These are phyloP conservation scores for Exophiala sp. DNA, from an alignment of 2,329 filamentous ascomycete species.

Conservation along the genomic window DNA sequence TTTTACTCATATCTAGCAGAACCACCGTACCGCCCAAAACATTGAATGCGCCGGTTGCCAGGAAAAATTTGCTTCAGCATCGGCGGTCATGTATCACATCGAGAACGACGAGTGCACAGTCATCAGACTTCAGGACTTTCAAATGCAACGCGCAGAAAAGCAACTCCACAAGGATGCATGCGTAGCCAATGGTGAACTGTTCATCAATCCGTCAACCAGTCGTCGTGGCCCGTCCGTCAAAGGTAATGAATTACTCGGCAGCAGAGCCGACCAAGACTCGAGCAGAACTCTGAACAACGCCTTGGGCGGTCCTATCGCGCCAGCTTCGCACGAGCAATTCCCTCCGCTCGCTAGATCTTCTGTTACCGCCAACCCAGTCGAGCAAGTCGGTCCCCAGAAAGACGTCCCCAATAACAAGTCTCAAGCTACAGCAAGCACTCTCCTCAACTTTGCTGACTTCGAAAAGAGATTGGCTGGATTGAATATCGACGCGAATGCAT, in stretches of 20 bases:
- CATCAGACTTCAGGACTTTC: constrained; percentile 42
- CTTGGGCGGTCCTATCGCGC: constrained; percentile 10
- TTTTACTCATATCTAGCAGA: constrained; percentile 7
- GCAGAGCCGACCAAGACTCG: neutral
- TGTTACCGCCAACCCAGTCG: neutral
- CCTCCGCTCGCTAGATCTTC: constrained; percentile 4
- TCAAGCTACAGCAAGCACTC: constrained; percentile 3
- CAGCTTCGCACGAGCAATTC: constrained; percentile 10
- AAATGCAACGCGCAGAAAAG: constrained; percentile 48
- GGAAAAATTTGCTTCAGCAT: constrained; percentile 44
- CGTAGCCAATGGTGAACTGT: constrained; percentile 7
- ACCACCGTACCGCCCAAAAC: constrained; percentile 44
- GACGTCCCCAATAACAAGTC: neutral
- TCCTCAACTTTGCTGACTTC: constrained; percentile 7
- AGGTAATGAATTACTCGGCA: constrained; percentile 3
- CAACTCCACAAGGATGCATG: constrained; percentile 39
- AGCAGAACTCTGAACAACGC: constrained; percentile 9
- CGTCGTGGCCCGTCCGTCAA: too few relatives aligned
- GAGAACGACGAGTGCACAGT: constrained; percentile 47
- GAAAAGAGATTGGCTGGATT: constrained; percentile 5
- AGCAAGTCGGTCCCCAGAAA: neutral
- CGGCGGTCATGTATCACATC: constrained; percentile 49
- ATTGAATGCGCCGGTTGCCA: constrained; percentile 47
- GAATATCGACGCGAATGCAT: neutral
- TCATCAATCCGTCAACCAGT: neutral